Base-by-base conservation (phyloP, 768 basidiomycete species). In the Podaxis mareebaensis region DNA sequence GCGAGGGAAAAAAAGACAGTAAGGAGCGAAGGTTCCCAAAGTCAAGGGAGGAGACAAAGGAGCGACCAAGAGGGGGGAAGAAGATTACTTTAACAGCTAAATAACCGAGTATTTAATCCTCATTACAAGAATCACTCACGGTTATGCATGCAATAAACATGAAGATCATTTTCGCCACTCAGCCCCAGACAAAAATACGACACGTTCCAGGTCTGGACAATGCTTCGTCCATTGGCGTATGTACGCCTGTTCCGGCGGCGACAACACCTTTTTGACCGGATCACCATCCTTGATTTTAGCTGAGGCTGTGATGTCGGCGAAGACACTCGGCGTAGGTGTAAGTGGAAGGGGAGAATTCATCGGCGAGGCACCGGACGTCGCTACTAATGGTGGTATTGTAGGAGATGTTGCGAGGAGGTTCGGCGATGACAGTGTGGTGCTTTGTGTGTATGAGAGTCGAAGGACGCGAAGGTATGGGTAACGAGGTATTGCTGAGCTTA, bases 401-500 rank as follows among this genome's bases (percentile, higher is more conserved):
- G 49, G 40, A 42, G 57, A 58, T 13, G 57, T 5, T 39, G 3
- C 2, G 53, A 24, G 20, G 44, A 46, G 44, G 44, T 46, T 46
- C 44, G 44, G 2, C 20, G 20, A 15, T n/a, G 44, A 46, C 4
- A 36, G 8, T 49, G 40, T 30, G 1, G 53, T 44, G 36, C 11
- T 38, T 17, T 20, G 46, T 15, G 62, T n/a, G 30, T 59, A 59
- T 36, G n/a, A 67, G 55, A 79, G 67, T 11, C 60, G 63, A 13
- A 82, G 68, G 8, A 66, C 67, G 3, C 71, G 69, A n/a, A 82
- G 76, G 7, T 71, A 66, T 48, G 71, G 68, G 64, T 79, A 82
- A 51, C 79, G 76, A 11, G 79, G 74, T 10, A 83, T 65, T 1
- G 79, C 74, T 13, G 74, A 62, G 40, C 77, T 74, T 1, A 81